Base-by-base conservation (phyloP, 208 protist genomes). In the Herpetomonas muscarum region DNA sequence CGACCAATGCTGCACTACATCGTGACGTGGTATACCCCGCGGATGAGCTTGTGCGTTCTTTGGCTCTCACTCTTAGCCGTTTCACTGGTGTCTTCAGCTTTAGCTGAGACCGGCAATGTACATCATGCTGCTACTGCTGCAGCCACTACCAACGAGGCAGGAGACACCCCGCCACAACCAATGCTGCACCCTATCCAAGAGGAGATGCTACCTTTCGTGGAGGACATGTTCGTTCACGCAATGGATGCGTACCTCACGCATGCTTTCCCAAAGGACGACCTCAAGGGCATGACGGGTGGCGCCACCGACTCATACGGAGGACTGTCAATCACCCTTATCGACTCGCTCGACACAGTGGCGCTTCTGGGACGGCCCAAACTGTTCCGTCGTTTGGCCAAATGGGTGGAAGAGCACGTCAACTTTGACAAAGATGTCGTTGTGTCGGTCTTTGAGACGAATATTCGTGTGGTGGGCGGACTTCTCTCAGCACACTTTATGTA, bases 361-460 rank as follows among this genome's bases (percentile, higher is more conserved):
- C 32, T 91, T 7, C 66, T 79, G 21, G 63, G 62, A 1, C 55
- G 71, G 3, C 51, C 61, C 30, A 32, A 58, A 29, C 63, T 76
- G 56, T 92, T 87, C 41, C 66, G 60, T 29, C 46, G 65, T 31
- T 54, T 62, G 30, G 70, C 83, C 12, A 52, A 58, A 31, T 94
- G 78, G 77, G 49, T 93, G 6, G 58, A 74, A 30, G 66, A 83
- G 1, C 67, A 81, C 62, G 45, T 92, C n/a, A 61, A 69, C 21
- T 83, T 91, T 47, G 61, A 93, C 24, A 61, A 54, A 3, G 65
- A 97, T 57, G 30, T 79, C 1, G 70, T 58, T 22, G 86, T 95
- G 0, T 93, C 85, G 3, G 85, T 92, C 9, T 97, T 97, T 59
- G 92, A 96, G 63, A 93, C 87, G 21, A 93, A 83, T 48, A 96